Percentiles rank a stretch among this genome's conserved stretches.
Evolutionary conservation across 352 stramenopile genomes (phyloP).

Genomic region (Phytopythium boreale): DNA sequence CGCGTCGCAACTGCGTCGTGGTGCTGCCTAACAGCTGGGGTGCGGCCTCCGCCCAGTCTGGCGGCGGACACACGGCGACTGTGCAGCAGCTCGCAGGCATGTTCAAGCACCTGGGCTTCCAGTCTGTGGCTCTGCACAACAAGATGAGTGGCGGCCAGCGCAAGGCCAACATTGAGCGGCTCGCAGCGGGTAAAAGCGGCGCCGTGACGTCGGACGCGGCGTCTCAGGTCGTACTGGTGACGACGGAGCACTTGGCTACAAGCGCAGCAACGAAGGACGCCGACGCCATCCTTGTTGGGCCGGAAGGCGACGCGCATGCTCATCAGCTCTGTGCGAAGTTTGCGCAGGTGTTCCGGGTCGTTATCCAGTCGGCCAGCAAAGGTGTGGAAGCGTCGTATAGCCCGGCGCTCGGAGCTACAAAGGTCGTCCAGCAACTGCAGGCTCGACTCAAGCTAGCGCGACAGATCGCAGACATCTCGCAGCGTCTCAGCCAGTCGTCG

Average conservation of each 20-base stretch:
- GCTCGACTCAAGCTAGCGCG: constrained; percentile 49
- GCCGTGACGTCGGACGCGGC: constrained; percentile 1
- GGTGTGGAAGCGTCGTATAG: constrained; percentile 14
- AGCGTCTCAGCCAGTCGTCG: constrained; percentile 28
- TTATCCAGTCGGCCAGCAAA: background rate
- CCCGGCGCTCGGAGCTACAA: constrained; percentile 20
- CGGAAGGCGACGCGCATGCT: background rate
- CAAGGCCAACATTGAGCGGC: constrained; percentile 47
- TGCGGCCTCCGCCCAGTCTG: constrained; percentile 9
- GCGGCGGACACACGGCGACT: background rate
- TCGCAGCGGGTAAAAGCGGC: constrained; percentile 8
- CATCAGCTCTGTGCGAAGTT: constrained; percentile 32
- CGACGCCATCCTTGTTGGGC: constrained; percentile 36
- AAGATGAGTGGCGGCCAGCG: constrained; percentile 65
- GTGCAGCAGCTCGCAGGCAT: constrained; percentile 36
- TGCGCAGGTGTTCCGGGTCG: constrained; percentile 23
- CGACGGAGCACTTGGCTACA: constrained; percentile 53
- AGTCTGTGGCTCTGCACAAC: constrained; percentile 59
- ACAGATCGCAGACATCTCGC: constrained; percentile 49
- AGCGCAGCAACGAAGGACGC: constrained; percentile 22
- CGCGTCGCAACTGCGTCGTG: constrained; percentile 41
- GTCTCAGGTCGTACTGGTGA: constrained; percentile 49
- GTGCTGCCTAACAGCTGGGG: constrained; percentile 34
- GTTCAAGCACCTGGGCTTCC: constrained; percentile 55
- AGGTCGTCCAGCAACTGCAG: constrained; percentile 41